These are phyloP conservation scores for Colletotrichum sp. DNA, from an alignment of 2,329 filamentous ascomycete genomes.

Conservation along the genomic window DNA sequence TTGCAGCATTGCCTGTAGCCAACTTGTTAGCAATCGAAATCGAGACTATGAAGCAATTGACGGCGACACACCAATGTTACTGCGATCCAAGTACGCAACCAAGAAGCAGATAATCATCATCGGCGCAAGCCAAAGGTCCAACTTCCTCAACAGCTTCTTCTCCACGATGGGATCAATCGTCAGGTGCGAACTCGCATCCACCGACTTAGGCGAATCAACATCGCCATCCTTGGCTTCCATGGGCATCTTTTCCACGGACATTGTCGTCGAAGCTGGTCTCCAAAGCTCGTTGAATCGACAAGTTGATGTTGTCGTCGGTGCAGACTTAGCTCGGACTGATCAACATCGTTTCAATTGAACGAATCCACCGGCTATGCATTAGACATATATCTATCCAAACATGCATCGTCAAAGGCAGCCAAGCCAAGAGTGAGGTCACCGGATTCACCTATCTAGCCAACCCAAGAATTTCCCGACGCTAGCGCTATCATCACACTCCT, in stretches of 20 bases:
- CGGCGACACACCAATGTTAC: conserved; percentile 23
- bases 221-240: conserved; percentile 7
- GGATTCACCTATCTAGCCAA: conserved; percentile 13
- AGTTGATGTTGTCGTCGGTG: not conserved
- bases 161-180: conserved; percentile 16
- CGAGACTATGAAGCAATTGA: rapidly evolving
- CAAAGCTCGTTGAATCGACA: not conserved
- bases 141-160: conserved; percentile 25
- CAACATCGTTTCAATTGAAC: not conserved
- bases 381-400: conserved; percentile 4
- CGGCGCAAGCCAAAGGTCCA: conserved; percentile 24
- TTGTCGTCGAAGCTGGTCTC: not conserved
- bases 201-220: not conserved
- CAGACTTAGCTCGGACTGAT: not conserved
- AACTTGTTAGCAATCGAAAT: not conserved
- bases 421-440: conserved; percentile 1
- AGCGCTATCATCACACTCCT: not conserved
- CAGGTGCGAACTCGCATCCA: not conserved
- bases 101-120: conserved; percentile 30
- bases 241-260: conserved; percentile 9
- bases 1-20: conserved; percentile 32
- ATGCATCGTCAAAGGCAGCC: not conserved
- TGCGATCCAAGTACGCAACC: conserved; percentile 34
- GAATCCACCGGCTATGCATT: not conserved
- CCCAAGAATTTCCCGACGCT: not conserved